Percentiles rank a stretch among this genome's conserved stretches.
Evolutionary conservation across 345 rosid genomes (phyloP).

Genomic region (Citropsis articulata): DNA sequence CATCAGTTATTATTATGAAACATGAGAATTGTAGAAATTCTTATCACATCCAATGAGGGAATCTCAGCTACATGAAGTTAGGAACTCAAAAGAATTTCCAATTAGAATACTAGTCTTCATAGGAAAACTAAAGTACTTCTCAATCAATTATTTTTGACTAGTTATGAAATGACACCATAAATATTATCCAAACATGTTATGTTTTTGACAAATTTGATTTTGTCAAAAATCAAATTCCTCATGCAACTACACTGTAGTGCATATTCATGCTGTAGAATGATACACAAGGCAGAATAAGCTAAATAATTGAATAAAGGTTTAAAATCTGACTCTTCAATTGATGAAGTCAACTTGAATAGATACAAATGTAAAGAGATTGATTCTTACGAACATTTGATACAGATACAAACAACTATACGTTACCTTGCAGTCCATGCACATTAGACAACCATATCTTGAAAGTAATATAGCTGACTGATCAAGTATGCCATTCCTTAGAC

Average conservation of each 20-base stretch:
- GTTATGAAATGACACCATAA: background rate
- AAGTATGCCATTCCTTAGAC: conserved; percentile 87
- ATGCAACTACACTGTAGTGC: background rate
- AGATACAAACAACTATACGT: conserved; percentile 6
- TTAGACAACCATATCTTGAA: conserved; percentile 76
- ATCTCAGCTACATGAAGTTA: background rate
- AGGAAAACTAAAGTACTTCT: background rate
- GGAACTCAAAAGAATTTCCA: background rate
- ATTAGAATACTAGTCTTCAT: background rate
- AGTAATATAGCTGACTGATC: conserved; percentile 95
- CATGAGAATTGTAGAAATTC: too few relatives aligned
- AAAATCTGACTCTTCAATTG: background rate
- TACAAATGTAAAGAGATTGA: background rate
- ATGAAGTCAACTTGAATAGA: background rate
- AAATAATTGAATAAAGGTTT: background rate
- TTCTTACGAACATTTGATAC: background rate
- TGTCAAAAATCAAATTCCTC: background rate
- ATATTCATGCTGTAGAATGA: background rate
- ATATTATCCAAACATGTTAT: background rate
- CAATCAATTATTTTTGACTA: background rate
- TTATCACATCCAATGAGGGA: background rate
- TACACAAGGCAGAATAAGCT: background rate
- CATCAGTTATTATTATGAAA: too few relatives aligned
- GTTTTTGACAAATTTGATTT: background rate
- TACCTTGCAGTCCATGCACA: conserved; percentile 94